Percentiles rank a stretch among this genome's conserved stretches.
Evolutionary conservation across 2,329 filamentous ascomycete species (phyloP).

Genomic region (Aplosporella prunicola): DNA sequence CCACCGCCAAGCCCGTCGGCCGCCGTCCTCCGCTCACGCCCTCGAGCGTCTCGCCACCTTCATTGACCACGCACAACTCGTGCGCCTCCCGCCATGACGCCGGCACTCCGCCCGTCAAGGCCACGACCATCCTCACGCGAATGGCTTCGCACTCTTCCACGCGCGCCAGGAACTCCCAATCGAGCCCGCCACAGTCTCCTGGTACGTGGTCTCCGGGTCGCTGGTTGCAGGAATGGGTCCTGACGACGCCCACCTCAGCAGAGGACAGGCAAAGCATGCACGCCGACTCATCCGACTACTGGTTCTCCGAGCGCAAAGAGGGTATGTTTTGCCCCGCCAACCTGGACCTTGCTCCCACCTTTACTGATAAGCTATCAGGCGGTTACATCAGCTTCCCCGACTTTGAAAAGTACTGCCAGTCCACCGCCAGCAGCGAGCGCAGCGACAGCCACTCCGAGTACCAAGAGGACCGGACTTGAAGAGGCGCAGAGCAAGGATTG

Average conservation of each 20-base stretch:
- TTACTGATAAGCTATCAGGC: slow-evolving; percentile 22
- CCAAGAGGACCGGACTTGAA: slow-evolving; percentile 4
- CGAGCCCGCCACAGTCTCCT: slow-evolving; percentile 7
- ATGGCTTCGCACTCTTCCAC: slow-evolving; percentile 34
- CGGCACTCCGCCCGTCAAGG: slow-evolving; percentile 32
- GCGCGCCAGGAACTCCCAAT: slow-evolving; percentile 17
- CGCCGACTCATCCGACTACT: slow-evolving; percentile 29
- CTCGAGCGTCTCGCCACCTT: slow-evolving; percentile 37
- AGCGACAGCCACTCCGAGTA: neutral
- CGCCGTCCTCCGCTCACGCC: slow-evolving; percentile 36
- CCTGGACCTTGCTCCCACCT: neutral
- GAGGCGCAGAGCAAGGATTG: neutral
- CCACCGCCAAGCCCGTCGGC: slow-evolving; percentile 24
- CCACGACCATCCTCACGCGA: slow-evolving; percentile 34
- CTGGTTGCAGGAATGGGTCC: neutral
- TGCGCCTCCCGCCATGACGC: slow-evolving; percentile 32
- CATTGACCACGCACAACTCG: slow-evolving; percentile 32
- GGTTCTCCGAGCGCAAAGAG: slow-evolving; percentile 27
- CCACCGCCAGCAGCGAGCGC: neutral
- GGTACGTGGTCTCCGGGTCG: slow-evolving; percentile 3
- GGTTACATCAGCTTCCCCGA: slow-evolving; percentile 66
- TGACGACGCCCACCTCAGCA: slow-evolving; percentile 7
- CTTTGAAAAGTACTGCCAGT: slow-evolving; percentile 54
- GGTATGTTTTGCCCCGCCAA: slow-evolving; percentile 20
- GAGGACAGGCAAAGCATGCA: slow-evolving; percentile 24